phyloP scores from a whole-genome alignment of 805 yeast species.

The Cephaloascus fragrans region DNA sequence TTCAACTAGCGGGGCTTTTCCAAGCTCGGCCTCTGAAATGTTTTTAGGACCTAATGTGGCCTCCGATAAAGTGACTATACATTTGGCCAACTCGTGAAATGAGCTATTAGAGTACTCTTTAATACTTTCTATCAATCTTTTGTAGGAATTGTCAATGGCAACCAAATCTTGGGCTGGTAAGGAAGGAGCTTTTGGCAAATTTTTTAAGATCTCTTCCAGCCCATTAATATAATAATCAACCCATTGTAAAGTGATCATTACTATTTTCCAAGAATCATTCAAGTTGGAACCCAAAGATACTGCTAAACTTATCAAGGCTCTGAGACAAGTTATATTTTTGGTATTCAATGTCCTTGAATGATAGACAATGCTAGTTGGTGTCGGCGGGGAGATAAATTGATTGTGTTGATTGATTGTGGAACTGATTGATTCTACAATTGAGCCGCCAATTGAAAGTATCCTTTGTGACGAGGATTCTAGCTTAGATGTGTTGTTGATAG shows the following conservation, averaged over 20 bases:
- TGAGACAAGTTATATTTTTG: slow-evolving; percentile 63
- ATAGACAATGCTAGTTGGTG: not conserved
- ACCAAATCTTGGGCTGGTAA: slow-evolving; percentile 36
- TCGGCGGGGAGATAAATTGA: not conserved
- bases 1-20: slow-evolving; percentile 11
- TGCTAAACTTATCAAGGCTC: slow-evolving; percentile 72
- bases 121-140: slow-evolving; percentile 57
- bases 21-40: slow-evolving; percentile 2
- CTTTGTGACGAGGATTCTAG: slow-evolving; percentile 13
- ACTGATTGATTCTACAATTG: slow-evolving; percentile 41
- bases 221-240: slow-evolving; percentile 64
- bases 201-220: slow-evolving; percentile 21
- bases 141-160: slow-evolving; percentile 44
- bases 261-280: slow-evolving; percentile 53
- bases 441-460: slow-evolving; percentile 36
- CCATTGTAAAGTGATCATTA: slow-evolving; percentile 68
- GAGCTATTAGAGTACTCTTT: slow-evolving; percentile 42
- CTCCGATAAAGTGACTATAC: slow-evolving; percentile 35
- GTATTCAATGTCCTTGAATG: slow-evolving; percentile 42
- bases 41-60: slow-evolving; percentile 6
- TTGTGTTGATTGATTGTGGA: slow-evolving; percentile 25
- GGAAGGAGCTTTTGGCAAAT: slow-evolving; percentile 27
- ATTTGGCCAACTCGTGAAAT: slow-evolving; percentile 34
- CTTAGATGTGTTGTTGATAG: slow-evolving; percentile 28
- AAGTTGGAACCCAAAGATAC: slow-evolving; percentile 74